Evolutionary conservation across 306 rosid genomes (phyloP).

Genomic region (Cucumis cinereus): DNA sequence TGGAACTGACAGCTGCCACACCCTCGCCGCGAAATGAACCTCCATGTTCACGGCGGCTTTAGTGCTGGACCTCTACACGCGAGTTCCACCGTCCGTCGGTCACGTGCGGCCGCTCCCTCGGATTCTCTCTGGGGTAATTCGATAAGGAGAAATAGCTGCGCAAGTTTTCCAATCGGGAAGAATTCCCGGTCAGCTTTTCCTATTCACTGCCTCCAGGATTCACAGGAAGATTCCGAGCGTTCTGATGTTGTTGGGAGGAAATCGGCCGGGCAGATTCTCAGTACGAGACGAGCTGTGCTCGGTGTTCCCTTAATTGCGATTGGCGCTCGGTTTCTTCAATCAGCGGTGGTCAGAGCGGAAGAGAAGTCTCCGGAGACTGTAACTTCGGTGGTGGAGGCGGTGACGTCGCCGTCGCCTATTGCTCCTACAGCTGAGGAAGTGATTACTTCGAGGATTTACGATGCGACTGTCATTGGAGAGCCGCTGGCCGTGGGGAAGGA

Average conservation of each 20-base stretch:
- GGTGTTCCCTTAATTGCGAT: constrained; percentile 44
- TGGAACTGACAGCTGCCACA: constrained; percentile 3
- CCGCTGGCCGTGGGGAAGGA: constrained; percentile 87
- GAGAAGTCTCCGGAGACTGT: constrained; percentile 19
- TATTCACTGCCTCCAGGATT: constrained; percentile 16
- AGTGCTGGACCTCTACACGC: constrained; percentile 16
- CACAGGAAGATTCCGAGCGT: background rate
- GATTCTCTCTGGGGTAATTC: no score
- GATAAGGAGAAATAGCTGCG: constrained; percentile 21
- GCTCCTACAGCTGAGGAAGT: constrained; percentile 31
- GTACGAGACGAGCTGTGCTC: constrained; percentile 42
- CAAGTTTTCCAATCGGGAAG: constrained; percentile 9
- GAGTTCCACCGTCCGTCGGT: constrained; percentile 11
- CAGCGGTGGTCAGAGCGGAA: constrained; percentile 45
- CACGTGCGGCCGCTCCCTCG: constrained; percentile 10
- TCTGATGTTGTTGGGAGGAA: background rate
- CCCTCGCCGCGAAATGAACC: constrained; percentile 33
- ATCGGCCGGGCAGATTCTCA: background rate
- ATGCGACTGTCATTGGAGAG: constrained; percentile 80
- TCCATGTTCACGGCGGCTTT: constrained; percentile 31
- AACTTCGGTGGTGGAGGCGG: constrained; percentile 8
- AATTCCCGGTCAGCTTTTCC: constrained; percentile 20
- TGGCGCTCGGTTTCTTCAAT: constrained; percentile 48
- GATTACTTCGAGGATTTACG: constrained; percentile 73
- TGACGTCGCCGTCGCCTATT: background rate